Evolutionary conservation across 2,329 filamentous ascomycete species (phyloP), one percentile per base, ranked within the genome.

Genomic region (Alternaria viburni): DNA sequence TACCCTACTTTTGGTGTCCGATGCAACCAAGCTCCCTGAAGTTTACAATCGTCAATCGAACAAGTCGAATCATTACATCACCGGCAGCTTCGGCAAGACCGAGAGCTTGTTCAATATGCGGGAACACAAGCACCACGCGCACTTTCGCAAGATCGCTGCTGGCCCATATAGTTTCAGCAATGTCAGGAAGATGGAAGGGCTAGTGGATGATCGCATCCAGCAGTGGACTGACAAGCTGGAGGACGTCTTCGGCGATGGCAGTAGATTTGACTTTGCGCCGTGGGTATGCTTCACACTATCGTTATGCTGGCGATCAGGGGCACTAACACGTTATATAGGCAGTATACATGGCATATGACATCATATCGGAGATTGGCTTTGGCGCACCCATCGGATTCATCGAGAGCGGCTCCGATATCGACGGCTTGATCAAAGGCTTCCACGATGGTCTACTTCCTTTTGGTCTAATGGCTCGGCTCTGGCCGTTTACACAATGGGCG

Each of bases 61-160:
- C 75, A 89, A 89, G 71, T 85, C 85, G 1, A 81, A 86, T 52
- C 84, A 87, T 73, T 89, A 89, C 71, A 86, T 88, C 61, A 85
- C 86, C 0, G 86, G 86, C 19, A 85, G 81, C 23, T 87, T 88
- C 66, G 86, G 86, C 15, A 82, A 85, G 59, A 83, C 80, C 5
- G 86, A 88, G 62, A 83, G 81, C 1, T 68, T 88, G 6, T 88
- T 89, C 74, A 88, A 88, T 61, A 88, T 87, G 82, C 84, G 85
- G 62, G 82, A 86, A 49, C 80, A 84, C 49, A 80, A 80, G 57
- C 77, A 79, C 5, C 87, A 89, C 70, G 81, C 86, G 4, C 77
- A 80, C 2, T 85, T 84, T 67, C 81, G 87, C 17, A 88, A 87
- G 75, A 81, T 86, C 21, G 82, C 85, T 23, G 87, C 86, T 1